Conservation (phyloP, 2,329 filamentous ascomycete genomes). For the Sporothrix luriei region DNA sequence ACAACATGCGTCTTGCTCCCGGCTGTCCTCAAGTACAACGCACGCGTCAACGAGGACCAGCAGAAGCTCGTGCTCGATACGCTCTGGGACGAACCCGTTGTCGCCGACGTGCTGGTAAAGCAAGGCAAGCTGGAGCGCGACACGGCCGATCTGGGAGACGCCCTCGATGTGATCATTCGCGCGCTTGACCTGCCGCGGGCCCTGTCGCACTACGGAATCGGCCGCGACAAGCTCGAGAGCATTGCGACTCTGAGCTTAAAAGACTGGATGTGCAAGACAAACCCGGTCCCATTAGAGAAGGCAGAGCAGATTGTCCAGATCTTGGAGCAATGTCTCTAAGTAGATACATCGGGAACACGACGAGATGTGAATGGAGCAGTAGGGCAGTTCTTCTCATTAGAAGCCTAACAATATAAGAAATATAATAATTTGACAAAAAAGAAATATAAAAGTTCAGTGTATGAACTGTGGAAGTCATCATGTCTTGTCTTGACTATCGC, state of each 20-base stretch:
- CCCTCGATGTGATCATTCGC: slow-evolving; percentile 51
- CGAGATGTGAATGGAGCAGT: neutral
- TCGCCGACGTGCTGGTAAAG: slow-evolving; percentile 42
- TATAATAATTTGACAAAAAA: too few relatives aligned
- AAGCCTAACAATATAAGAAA: neutral
- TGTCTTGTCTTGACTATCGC: too few relatives aligned
- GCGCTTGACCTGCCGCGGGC: slow-evolving; percentile 54
- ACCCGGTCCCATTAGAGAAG: slow-evolving; percentile 50
- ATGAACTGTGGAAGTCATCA: too few relatives aligned
- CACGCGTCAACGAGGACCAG: slow-evolving; percentile 43
- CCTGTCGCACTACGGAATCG: slow-evolving; percentile 51
- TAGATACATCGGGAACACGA: neutral
- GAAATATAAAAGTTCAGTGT: too few relatives aligned
- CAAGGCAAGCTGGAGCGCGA: slow-evolving; percentile 37
- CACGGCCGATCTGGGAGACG: slow-evolving; percentile 50
- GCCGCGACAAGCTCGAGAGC: slow-evolving; percentile 49
- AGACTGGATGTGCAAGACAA: slow-evolving; percentile 51
- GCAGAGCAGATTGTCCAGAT: slow-evolving; percentile 54
- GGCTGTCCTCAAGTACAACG: slow-evolving; percentile 56
- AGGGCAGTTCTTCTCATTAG: neutral
- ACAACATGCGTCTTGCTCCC: slow-evolving; percentile 59
- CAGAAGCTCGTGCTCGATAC: slow-evolving; percentile 46
- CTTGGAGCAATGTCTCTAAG: slow-evolving; percentile 44
- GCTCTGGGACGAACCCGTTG: slow-evolving; percentile 44
- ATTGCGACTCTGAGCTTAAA: slow-evolving; percentile 51